phyloP scores from a whole-genome alignment of 257 asterid species.

The Catharanthus roseus region DNA sequence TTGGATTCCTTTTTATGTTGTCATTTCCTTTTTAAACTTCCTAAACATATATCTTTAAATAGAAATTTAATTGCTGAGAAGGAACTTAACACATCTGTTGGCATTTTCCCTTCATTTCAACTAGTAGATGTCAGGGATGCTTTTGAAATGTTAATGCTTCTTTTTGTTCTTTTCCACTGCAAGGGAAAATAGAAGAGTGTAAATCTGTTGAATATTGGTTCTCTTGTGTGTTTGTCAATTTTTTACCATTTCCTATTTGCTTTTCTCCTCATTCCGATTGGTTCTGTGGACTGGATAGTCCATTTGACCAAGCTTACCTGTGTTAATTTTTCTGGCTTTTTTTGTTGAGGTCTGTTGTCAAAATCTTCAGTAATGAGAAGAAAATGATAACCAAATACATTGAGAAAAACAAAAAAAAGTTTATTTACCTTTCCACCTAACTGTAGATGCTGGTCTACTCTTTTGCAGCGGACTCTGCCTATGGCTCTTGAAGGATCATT shows the following conservation, averaged over 20 bases:
- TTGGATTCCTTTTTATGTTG: not conserved
- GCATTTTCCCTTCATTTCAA: not conserved
- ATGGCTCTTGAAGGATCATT: conserved; percentile 56
- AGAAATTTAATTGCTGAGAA: not conserved
- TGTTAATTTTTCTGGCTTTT: not conserved
- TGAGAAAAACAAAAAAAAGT: not conserved
- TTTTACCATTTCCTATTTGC: not conserved
- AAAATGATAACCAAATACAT: not conserved
- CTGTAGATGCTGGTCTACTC: conserved; percentile 19
- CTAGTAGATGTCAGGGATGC: not conserved
- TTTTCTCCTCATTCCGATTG: not conserved
- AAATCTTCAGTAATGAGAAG: not conserved
- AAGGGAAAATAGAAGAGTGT: not conserved
- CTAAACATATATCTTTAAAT: not conserved
- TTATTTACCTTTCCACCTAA: conserved; percentile 16
- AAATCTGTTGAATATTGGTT: not conserved
- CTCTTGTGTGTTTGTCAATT: not conserved
- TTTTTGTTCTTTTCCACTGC: not conserved
- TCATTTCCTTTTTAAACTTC: not conserved
- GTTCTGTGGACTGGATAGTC: not conserved
- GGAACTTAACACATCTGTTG: not conserved
- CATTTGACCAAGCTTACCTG: not conserved
- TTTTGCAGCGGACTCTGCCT: conserved; percentile 79
- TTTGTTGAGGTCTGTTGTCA: not conserved
- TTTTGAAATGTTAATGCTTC: not conserved